phyloP scores from a whole-genome alignment of 2,329 filamentous ascomycete species.

The Xylariaceae sp. region DNA sequence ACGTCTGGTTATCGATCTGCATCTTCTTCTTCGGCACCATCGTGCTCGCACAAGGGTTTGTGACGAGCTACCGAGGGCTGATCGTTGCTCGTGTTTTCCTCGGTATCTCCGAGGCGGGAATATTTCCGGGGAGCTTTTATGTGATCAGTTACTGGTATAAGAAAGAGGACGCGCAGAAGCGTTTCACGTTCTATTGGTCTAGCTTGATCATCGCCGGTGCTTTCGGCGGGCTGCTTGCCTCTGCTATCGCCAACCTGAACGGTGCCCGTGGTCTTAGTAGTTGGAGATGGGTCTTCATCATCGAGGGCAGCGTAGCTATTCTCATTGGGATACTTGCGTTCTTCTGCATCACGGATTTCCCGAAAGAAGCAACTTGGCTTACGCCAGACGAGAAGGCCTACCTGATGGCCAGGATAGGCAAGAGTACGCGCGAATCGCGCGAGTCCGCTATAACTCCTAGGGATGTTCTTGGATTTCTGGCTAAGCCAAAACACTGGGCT shows the following conservation, averaged over 20 bases:
- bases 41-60: conserved; percentile 45
- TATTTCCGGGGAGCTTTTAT: conserved; percentile 53
- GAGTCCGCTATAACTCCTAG: not conserved
- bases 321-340: conserved; percentile 31
- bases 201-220: conserved; percentile 53
- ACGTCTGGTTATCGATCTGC: not conserved
- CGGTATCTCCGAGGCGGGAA: conserved; percentile 48
- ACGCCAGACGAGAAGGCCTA: conserved; percentile 30
- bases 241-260: conserved; percentile 44
- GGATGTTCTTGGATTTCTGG: not conserved
- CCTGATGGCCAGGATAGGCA: conserved; percentile 20
- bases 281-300: conserved; percentile 65
- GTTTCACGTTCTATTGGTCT: conserved; percentile 58
- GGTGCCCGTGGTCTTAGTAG: conserved; percentile 44
- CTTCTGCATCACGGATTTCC: conserved; percentile 25
- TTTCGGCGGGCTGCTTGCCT: conserved; percentile 57
- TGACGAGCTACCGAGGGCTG: conserved; percentile 44
- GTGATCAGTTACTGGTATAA: conserved; percentile 63
- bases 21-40: conserved; percentile 43
- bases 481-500: not conserved
- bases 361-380: conserved; percentile 18
- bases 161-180: conserved; percentile 53
- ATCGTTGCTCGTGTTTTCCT: conserved; percentile 47
- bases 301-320: conserved; percentile 37
- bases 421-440: no score